A percentile compares a stretch with the other conserved stretches of the same genome.
Conservation (phyloP, 176 grass and related monocot genomes). For the Triticum monococcum region DNA sequence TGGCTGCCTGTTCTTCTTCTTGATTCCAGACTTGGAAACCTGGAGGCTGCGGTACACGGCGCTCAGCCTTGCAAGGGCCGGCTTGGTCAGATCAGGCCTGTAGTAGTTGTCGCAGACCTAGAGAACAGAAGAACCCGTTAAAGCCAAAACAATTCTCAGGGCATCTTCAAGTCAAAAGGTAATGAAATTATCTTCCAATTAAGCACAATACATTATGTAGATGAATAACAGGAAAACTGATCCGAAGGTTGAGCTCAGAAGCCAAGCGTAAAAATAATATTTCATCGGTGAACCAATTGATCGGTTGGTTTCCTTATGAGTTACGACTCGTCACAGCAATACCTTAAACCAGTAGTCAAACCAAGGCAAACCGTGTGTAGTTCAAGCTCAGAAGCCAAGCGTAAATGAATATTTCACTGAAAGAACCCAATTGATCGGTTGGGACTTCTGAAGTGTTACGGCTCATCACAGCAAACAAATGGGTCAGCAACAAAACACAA, state of each 20-base stretch:
- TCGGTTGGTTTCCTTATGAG: slow-evolving; percentile 43
- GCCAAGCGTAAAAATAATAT: slow-evolving; percentile 66
- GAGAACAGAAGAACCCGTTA: neutral
- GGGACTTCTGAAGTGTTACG: slow-evolving; percentile 59
- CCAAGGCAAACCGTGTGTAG: neutral
- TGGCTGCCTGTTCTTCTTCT: slow-evolving; percentile 89
- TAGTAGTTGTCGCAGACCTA: slow-evolving; percentile 78
- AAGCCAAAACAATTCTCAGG: neutral
- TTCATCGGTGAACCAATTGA: slow-evolving; percentile 48
- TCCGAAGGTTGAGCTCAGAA: slow-evolving; percentile 42
- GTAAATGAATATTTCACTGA: slow-evolving; percentile 73
- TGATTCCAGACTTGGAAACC: slow-evolving; percentile 74
- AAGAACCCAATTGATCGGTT: slow-evolving; percentile 57
- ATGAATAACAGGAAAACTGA: neutral
- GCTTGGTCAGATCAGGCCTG: slow-evolving; percentile 83
- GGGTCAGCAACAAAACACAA: neutral
- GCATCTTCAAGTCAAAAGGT: neutral
- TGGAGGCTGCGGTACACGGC: slow-evolving; percentile 71
- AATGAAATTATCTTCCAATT: neutral
- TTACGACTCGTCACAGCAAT: slow-evolving; percentile 44
- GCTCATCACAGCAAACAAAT: slow-evolving; percentile 62
- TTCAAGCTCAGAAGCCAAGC: slow-evolving; percentile 87
- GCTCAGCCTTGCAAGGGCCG: slow-evolving; percentile 62
- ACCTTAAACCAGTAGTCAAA: neutral
- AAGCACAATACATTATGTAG: neutral